Evolutionary conservation across 2,329 filamentous ascomycete species (phyloP), one percentile per base, ranked within the genome.

Genomic region (Sordariomycetes sp.): DNA sequence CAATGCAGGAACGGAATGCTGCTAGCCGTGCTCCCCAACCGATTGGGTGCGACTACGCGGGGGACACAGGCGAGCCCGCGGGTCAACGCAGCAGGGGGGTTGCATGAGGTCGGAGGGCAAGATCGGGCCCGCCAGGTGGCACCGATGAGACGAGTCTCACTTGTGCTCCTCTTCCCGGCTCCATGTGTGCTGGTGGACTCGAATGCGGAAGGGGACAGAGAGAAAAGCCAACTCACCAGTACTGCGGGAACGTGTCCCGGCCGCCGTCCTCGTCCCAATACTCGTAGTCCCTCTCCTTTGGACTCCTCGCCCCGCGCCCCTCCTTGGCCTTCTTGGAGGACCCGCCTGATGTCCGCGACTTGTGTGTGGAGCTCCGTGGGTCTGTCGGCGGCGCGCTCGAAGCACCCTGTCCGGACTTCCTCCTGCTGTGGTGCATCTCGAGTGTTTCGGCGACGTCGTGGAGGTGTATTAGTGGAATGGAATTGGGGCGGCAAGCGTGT

Each of bases 191-290:
- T 4, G 61, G 57, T 46, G 51, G 54, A 28, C 54, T n/a, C 25
- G 61, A 51, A 11, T 59, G 55, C 58, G 51, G 59, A 58, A 58
- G 62, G 59, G 54, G 58, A 43, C 56, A 59, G 25, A 52, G 59
- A 18, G 34, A 4, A 10, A 58, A 63, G 6, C 12, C 14, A 22
- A 50, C 81, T 59, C 77, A 86, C 83, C 83, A 86, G 66, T 76
- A 86, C 67, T 85, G 82, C 24, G 82, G 82, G 62, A 86, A 86
- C 69, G 79, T 83, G 65, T 86, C 82, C 58, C 80, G 74, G 65
- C 59, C 61, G 24, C 83, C 81, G 58, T 84, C 78, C 57, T 81
- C 77, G 67, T 74, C 80, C 67, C 74, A 75, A 40, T 79, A 77
- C 59, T 62, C 59, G 32, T 53, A 37, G 3, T 82, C 79, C 28